A percentile compares a stretch with the other conserved stretches of the same genome.
Conservation (phyloP, 2,329 filamentous ascomycete genomes). For the Aspergillus floridensis region DNA sequence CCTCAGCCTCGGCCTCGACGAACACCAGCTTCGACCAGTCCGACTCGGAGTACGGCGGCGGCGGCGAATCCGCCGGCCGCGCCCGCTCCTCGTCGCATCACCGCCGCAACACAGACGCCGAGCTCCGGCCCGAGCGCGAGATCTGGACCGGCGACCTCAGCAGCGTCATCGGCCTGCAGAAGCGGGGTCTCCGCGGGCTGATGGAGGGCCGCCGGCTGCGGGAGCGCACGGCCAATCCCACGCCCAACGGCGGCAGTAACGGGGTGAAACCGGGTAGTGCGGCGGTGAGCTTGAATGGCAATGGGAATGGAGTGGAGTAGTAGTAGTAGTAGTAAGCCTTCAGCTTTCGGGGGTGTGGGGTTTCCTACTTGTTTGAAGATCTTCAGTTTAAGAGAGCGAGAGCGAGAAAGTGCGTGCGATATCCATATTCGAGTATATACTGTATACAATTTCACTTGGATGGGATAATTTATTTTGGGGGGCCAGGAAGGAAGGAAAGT, state of each 20-base stretch:
- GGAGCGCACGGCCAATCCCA: conserved; percentile 57
- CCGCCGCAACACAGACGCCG: conserved; percentile 39
- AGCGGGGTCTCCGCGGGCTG: conserved; percentile 81
- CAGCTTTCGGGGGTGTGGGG: too few species aligned
- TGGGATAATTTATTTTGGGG: background rate
- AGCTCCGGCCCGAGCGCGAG: conserved; percentile 50
- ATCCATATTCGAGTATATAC: background rate
- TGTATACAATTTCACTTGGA: background rate
- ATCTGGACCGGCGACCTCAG: conserved; percentile 73
- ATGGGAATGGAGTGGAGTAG: background rate
- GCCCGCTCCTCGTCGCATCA: conserved; percentile 40
- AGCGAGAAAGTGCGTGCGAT: too few species aligned
- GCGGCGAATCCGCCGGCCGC: conserved; percentile 31
- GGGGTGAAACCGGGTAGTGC: background rate
- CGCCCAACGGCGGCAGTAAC: background rate
- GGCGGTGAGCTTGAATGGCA: background rate
- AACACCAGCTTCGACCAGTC: conserved; percentile 40
- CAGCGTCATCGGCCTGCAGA: conserved; percentile 92
- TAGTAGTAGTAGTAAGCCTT: background rate
- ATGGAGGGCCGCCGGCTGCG: conserved; percentile 92
- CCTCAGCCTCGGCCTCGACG: conserved; percentile 33
- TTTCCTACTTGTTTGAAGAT: background rate
- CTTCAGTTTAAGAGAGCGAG: background rate
- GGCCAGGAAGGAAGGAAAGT: background rate
- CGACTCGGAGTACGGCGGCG: conserved; percentile 33